phyloP scores from a whole-genome alignment of 2,329 filamentous ascomycete species.

The Aaosphaeria pasadenensis region DNA sequence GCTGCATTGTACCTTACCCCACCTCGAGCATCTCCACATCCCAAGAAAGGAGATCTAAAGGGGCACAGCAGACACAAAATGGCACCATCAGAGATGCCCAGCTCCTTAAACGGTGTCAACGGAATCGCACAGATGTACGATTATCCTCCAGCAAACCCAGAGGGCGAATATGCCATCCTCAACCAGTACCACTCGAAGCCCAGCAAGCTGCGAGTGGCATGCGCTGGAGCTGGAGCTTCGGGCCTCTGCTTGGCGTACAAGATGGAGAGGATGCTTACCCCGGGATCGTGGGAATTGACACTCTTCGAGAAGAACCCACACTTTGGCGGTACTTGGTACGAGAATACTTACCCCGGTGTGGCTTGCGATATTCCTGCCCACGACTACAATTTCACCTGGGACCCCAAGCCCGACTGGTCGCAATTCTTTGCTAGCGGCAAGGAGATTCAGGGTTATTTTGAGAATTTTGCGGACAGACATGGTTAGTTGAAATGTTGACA shows the following conservation, averaged over 20 bases:
- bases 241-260: constrained; percentile 32
- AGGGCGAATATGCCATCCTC: constrained; percentile 29
- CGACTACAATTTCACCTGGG: constrained; percentile 63
- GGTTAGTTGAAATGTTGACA: constrained; percentile 45
- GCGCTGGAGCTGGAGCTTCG: constrained; percentile 27
- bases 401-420: constrained; percentile 56
- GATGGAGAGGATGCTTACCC: constrained; percentile 29
- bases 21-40: background rate
- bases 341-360: constrained; percentile 33
- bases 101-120: constrained; percentile 21
- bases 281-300: constrained; percentile 27
- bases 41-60: background rate
- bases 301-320: constrained; percentile 29
- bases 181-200: constrained; percentile 34
- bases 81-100: constrained; percentile 29
- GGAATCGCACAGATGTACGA: constrained; percentile 23
- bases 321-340: constrained; percentile 33
- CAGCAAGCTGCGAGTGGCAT: constrained; percentile 26
- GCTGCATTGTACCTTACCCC: constrained; percentile 1
- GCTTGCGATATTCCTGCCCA: constrained; percentile 42
- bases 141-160: constrained; percentile 26
- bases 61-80: constrained; percentile 7
- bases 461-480: constrained; percentile 56
- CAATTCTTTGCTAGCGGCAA: constrained; percentile 48
- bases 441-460: constrained; percentile 51